A percentile compares a stretch with the other conserved stretches of the same genome.
Conservation (phyloP, 495 filamentous ascomycete species). For the Schizothecium vesticola region DNA sequence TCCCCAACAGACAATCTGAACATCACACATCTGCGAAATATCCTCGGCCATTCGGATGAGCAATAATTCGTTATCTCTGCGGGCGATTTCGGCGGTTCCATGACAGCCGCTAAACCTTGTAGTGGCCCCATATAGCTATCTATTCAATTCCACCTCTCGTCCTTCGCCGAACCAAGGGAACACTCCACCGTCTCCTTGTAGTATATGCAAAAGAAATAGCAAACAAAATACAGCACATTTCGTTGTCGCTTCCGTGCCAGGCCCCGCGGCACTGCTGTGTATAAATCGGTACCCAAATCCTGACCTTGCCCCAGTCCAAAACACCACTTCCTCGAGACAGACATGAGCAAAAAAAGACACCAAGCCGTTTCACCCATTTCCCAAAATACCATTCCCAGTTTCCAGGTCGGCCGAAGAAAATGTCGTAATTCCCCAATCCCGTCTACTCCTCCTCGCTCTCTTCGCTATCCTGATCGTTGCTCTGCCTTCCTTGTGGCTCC, state of each 20-base stretch:
- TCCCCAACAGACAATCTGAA: no score
- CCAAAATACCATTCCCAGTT: neutral
- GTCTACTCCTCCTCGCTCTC: conserved; percentile 31
- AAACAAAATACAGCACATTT: neutral
- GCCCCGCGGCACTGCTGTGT: neutral
- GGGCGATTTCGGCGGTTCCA: neutral
- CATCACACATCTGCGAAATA: no score
- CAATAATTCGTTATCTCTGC: neutral
- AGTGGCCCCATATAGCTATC: neutral
- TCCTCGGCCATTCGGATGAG: no score
- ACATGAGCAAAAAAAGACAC: neutral
- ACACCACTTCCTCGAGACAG: neutral
- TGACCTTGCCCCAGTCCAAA: neutral
- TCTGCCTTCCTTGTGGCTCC: conserved; percentile 25
- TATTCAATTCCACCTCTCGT: neutral
- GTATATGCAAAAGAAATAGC: neutral
- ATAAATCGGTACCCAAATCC: neutral
- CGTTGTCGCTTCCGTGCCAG: neutral
- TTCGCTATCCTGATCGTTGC: conserved; percentile 20
- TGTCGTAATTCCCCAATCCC: neutral
- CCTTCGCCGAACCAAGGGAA: neutral
- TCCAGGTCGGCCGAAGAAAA: neutral
- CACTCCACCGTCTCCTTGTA: neutral
- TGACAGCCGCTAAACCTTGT: neutral
- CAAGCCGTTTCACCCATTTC: neutral